Base-by-base conservation (phyloP, 768 basidiomycete species). In the Sistotremastrum suecicum region DNA sequence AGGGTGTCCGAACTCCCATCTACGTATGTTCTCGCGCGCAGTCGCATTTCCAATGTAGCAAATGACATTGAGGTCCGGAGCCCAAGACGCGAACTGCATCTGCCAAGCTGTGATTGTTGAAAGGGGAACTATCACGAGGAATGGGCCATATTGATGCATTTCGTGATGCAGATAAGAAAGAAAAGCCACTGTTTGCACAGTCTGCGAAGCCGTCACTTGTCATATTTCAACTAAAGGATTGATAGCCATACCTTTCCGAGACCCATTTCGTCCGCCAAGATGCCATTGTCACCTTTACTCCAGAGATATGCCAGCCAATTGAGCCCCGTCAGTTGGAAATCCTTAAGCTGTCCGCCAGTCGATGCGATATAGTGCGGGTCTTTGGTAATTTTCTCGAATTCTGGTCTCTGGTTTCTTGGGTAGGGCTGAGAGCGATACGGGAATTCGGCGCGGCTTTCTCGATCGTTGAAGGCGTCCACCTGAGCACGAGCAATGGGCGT, bases 91-190 rank as follows among this genome's bases (percentile, higher is more conserved):
- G 61, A 99, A 95, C 60, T 97, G 92, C 42, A 75, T 77, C 64
- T 97, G 91, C 95, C 95, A 99, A 8, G 95, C 94, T 2, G 92
- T 89, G 55, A 98, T 91, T 5, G 95, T 99, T 5, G 94, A 98
- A 5, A 98, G 72, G 3, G 95, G 95, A 28, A 99, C 95, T 54
- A 99, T 92, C 54, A 98, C 89, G 45, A 98, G 73, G 72, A 91
- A 95, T 5, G 95, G 95, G 0, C 95, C 95, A 61, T 86, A 97
- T 61, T 98, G 94, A 43, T 84, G 75, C 65, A 82, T 67, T 54
- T 85, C 75, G 60, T 98, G 89, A 69, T 85, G 95, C 41, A 99
- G 83, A 60, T 86, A 98, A 2, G 90, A 91, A 29, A 99, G 71
- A 66, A 92, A 94, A 0, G 91, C 65, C 7, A 98, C 94, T 0